Base-by-base conservation (phyloP, 345 rosid genomes). In the Cardamine occulta region DNA sequence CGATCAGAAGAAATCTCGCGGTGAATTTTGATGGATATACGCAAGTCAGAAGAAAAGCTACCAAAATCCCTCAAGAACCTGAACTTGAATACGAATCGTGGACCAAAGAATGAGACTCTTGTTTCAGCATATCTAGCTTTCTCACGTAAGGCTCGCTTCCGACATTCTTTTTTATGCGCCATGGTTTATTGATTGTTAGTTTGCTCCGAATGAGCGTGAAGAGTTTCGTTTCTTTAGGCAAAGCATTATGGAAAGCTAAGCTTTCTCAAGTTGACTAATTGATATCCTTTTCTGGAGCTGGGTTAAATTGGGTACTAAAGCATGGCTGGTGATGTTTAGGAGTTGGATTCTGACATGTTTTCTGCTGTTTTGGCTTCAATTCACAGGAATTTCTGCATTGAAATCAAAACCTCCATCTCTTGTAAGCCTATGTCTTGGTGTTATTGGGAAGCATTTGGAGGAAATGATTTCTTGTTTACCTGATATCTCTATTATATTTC, bases 381-480 rank as follows among this genome's bases (percentile, higher is more conserved):
- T 67, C 51, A 53, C 72, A 88, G 98, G 85, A 61, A 57, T 40
- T 13, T 65, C 35, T 7, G 0, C 21, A 24, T 31, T 63, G 86
- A 88, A 66, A 79, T 54, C 45, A 17, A 84, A 74, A 55, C 88
- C 92, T 35, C 92, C 89, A 31, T 86, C 88, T 63, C 85, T 94
- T 60, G 80, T 88, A 7, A 86, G 81, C 78, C 80, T 91, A 74
- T 94, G 97, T 75, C 87, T 94, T 21, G 96, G 89, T 23, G 88
- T 91, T 81, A 74, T 94, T 61, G 97, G 98, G 21, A 82, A 49
- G 80, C 81, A 94, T 85, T 83, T 94, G 76, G 97, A 94, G 76
- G 98, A 90, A 23, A 81, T 94, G 23, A 66, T 83, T 28, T 82
- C 73, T 11, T 88, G 91, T 58, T 79, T 94, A 83, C 69, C 68